Conservation (phyloP, 345 rosid species). For the Melaleuca alternifolia region DNA sequence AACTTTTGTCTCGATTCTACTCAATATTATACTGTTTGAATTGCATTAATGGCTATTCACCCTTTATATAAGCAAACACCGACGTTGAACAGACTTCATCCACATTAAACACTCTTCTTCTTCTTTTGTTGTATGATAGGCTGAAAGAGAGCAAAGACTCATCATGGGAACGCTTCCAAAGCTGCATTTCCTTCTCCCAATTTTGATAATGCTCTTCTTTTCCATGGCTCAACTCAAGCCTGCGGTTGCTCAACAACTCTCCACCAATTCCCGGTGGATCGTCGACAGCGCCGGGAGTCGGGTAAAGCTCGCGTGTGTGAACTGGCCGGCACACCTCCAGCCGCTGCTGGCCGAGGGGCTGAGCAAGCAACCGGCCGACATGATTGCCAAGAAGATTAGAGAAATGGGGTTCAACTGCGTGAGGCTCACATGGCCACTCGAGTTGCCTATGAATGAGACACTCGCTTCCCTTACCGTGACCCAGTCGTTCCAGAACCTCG, state of each 20-base stretch:
- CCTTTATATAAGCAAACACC: not conserved
- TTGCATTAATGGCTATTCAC: not conserved
- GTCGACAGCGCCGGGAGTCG: conserved; percentile 1
- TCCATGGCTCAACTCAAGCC: not conserved
- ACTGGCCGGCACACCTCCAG: conserved; percentile 35
- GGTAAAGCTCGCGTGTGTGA: conserved; percentile 8
- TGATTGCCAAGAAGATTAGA: conserved; percentile 17
- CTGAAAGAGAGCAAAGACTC: not conserved
- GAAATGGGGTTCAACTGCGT: conserved; percentile 60
- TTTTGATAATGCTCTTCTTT: not conserved
- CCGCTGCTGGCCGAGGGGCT: conserved; percentile 68
- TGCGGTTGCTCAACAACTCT: not conserved
- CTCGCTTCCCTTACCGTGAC: conserved; percentile 40
- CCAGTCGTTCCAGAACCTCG: conserved; percentile 48
- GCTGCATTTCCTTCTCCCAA: not conserved
- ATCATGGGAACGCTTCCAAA: not conserved
- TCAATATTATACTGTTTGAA: not conserved
- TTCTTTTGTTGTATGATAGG: not conserved
- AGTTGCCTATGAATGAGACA: conserved; percentile 40
- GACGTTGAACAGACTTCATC: not conserved
- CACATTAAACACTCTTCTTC: not conserved
- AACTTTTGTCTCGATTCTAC: not conserved
- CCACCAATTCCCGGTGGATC: conserved; percentile 3
- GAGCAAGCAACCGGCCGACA: conserved; percentile 42
- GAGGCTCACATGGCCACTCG: conserved; percentile 62